Percentiles rank a stretch among this genome's conserved stretches.
phyloP scores from a whole-genome alignment of 2,329 filamentous ascomycete genomes.

The Pseudocercospora eumusae region DNA sequence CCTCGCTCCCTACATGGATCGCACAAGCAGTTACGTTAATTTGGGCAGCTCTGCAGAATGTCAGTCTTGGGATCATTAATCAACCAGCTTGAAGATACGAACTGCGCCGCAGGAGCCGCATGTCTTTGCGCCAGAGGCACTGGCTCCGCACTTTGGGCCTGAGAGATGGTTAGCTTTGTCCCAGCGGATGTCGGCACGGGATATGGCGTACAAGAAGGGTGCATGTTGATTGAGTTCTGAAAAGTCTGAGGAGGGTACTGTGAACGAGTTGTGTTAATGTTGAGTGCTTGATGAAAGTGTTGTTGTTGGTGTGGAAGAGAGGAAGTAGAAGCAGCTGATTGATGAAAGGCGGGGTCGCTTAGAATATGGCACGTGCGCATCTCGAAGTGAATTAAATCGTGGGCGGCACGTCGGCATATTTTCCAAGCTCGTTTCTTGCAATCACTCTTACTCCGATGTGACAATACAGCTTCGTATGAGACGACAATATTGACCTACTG shows the following conservation, averaged over 20 bases:
- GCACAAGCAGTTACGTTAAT: constrained; percentile 15
- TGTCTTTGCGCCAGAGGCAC: constrained; percentile 36
- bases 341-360: constrained; percentile 11
- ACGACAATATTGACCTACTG: too few species aligned
- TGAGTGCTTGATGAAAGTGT: constrained; percentile 8
- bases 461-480: not conserved
- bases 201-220: constrained; percentile 25
- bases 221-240: constrained; percentile 19
- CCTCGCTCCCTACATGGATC: not conserved
- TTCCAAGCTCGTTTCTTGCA: not conserved
- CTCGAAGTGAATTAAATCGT: not conserved
- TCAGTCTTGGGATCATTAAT: constrained; percentile 6
- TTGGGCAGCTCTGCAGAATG: constrained; percentile 33
- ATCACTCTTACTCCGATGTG: not conserved
- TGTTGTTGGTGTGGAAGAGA: not conserved
- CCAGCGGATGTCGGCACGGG: not conserved
- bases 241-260: not conserved
- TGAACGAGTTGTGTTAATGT: not conserved
- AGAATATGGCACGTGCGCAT: not conserved
- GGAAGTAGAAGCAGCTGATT: constrained; percentile 2
- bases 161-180: constrained; percentile 10
- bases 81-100: constrained; percentile 14
- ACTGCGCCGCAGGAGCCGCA: constrained; percentile 40
- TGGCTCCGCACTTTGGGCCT: constrained; percentile 40
- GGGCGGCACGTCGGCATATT: not conserved